Conservation (phyloP, 2,329 filamentous ascomycete species). For the Fusarium continuum region DNA sequence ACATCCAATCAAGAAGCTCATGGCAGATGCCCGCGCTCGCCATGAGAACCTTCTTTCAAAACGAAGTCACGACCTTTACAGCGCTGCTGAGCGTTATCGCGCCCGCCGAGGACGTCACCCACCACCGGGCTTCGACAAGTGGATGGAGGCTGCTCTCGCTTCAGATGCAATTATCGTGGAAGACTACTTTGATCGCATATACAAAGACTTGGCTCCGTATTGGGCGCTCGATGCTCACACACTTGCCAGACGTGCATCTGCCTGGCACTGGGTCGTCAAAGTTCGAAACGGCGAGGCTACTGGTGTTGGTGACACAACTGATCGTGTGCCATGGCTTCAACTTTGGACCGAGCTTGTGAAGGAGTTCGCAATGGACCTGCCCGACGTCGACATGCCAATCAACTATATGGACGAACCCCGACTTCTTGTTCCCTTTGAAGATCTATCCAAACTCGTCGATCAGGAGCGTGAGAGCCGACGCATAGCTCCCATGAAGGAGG, state of each 20-base stretch:
- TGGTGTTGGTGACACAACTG: constrained; percentile 51
- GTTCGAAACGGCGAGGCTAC: constrained; percentile 57
- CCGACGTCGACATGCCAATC: constrained; percentile 73
- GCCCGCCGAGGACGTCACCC: constrained; percentile 66
- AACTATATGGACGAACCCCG: constrained; percentile 72
- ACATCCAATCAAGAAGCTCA: constrained; percentile 63
- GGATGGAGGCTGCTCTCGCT: constrained; percentile 64
- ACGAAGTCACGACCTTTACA: constrained; percentile 58
- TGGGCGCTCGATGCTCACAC: constrained; percentile 62
- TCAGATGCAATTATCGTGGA: constrained; percentile 66
- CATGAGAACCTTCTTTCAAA: constrained; percentile 55
- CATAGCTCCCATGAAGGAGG: constrained; percentile 54
- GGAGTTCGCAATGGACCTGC: constrained; percentile 63
- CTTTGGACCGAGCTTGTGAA: constrained; percentile 60
- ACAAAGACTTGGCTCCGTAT: constrained; percentile 69
- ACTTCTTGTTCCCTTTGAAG: constrained; percentile 67
- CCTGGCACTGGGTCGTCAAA: constrained; percentile 57
- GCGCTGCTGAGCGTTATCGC: constrained; percentile 65
- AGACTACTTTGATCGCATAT: constrained; percentile 71
- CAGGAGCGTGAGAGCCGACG: constrained; percentile 56
- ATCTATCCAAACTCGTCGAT: constrained; percentile 60
- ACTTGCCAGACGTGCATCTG: constrained; percentile 51
- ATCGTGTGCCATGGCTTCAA: constrained; percentile 56
- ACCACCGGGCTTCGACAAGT: constrained; percentile 70
- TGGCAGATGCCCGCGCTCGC: constrained; percentile 55